phyloP scores from a whole-genome alignment of 2,329 filamentous ascomycete genomes.

The Lachnum nothofagi region DNA sequence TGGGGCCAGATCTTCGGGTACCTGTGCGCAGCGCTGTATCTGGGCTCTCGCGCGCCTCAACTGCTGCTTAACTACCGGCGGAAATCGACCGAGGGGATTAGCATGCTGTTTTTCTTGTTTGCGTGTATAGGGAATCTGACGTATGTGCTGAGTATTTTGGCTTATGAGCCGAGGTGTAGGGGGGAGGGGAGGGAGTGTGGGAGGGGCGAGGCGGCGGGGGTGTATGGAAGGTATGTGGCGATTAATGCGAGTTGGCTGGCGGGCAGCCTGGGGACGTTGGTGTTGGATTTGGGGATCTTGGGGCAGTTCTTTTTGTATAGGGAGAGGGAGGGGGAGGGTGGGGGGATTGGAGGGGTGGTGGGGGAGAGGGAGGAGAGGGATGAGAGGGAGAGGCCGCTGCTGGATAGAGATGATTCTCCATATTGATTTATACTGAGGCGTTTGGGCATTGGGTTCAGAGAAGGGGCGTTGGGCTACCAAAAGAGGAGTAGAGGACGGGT shows the following conservation, averaged over 20 bases:
- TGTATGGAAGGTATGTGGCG: conserved; percentile 78
- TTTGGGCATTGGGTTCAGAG: neutral
- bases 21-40: conserved; percentile 82
- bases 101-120: conserved; percentile 92
- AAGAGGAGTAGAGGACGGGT: neutral
- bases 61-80: conserved; percentile 86
- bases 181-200: conserved; percentile 45
- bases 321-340: conserved; percentile 12
- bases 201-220: conserved; percentile 56
- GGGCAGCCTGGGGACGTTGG: conserved; percentile 80
- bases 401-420: conserved; percentile 19
- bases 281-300: conserved; percentile 83
- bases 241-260: conserved; percentile 89
- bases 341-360: conserved; percentile 9
- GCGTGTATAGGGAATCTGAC: conserved; percentile 93
- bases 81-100: conserved; percentile 89
- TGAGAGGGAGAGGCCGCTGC: conserved; percentile 19
- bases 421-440: neutral
- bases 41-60: conserved; percentile 84
- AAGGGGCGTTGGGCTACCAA: neutral
- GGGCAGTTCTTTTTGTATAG: conserved; percentile 85
- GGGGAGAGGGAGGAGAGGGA: conserved; percentile 3
- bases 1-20: conserved; percentile 91
- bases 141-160: conserved; percentile 86
- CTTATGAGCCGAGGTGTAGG: conserved; percentile 71